A percentile compares a stretch with the other conserved stretches of the same genome.
Conservation (phyloP, 768 basidiomycete genomes). For the Xanthoconium stramineum region DNA sequence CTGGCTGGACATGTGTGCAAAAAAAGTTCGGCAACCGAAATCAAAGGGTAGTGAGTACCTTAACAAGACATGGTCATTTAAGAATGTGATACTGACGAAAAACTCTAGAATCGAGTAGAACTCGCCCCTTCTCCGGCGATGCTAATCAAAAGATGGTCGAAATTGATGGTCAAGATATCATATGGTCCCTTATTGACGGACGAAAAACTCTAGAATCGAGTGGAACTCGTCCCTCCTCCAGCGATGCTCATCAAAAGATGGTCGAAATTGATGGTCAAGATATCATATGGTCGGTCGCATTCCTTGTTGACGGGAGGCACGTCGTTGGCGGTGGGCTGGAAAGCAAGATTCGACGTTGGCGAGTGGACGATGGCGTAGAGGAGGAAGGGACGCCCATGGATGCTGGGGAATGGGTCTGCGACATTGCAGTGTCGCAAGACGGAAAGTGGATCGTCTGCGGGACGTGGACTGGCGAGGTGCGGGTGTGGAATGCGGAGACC, state of each 20-base stretch:
- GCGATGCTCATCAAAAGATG: background rate
- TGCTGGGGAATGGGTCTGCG: background rate
- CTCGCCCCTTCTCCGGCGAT: background rate
- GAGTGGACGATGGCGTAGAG: background rate
- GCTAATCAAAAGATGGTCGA: background rate
- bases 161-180: background rate
- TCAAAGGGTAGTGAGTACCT: too few relatives aligned
- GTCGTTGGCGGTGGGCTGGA: background rate
- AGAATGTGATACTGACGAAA: background rate
- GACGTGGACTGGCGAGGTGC: background rate
- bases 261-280: background rate
- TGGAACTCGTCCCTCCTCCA: background rate
- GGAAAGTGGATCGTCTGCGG: background rate
- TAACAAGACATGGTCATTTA: background rate
- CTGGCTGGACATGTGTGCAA: too few relatives aligned
- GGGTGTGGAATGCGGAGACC: background rate
- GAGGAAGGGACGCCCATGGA: background rate
- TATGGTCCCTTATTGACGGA: background rate
- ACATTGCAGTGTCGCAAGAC: background rate
- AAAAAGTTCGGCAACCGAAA: too few relatives aligned
- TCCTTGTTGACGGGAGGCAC: background rate
- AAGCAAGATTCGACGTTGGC: conserved; percentile 1
- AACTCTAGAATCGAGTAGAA: too few relatives aligned
- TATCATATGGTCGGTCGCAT: background rate
- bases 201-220: too few relatives aligned